Evolutionary conservation across 495 filamentous ascomycete genomes (phyloP).

Genomic region (Tuber melanosporum): DNA sequence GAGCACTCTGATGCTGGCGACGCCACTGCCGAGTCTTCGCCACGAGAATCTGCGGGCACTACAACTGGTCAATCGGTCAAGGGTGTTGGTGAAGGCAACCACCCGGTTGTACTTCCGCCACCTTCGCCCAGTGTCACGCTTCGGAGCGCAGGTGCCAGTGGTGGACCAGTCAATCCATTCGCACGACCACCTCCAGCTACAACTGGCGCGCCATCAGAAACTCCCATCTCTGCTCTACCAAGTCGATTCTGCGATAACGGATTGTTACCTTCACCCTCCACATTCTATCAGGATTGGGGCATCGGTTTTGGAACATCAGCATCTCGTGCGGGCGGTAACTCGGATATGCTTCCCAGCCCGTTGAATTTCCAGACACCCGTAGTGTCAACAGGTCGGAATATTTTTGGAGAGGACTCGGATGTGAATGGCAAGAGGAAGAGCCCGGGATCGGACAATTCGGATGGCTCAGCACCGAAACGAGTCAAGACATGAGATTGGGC

Average conservation of each 20-base stretch:
- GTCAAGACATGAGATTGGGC: slow-evolving; percentile 38
- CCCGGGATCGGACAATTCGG: slow-evolving; percentile 40
- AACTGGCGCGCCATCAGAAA: slow-evolving; percentile 67
- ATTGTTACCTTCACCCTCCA: slow-evolving; percentile 77
- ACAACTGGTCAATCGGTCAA: slow-evolving; percentile 49
- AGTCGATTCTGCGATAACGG: slow-evolving; percentile 81
- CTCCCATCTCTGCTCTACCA: slow-evolving; percentile 93
- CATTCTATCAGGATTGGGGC: slow-evolving; percentile 90
- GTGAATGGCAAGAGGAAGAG: slow-evolving; percentile 45
- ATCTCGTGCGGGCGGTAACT: slow-evolving; percentile 24
- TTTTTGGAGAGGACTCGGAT: slow-evolving; percentile 45
- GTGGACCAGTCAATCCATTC: slow-evolving; percentile 84
- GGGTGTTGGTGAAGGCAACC: slow-evolving; percentile 50
- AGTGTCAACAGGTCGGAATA: slow-evolving; percentile 49
- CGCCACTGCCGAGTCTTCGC: slow-evolving; percentile 68
- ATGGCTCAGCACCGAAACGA: slow-evolving; percentile 41
- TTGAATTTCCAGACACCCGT: slow-evolving; percentile 87
- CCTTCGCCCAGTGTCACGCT: slow-evolving; percentile 84
- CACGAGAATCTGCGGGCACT: slow-evolving; percentile 61
- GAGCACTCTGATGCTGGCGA: slow-evolving; percentile 79
- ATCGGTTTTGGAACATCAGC: slow-evolving; percentile 47
- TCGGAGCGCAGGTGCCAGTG: slow-evolving; percentile 82
- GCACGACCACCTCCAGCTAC: slow-evolving; percentile 67
- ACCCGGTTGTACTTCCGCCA: slow-evolving; percentile 73
- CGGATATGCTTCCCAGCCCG: slow-evolving; percentile 75